Percentiles rank a stretch among this genome's conserved stretches.
Conservation (phyloP, 441 rosid genomes). For the Gossypium trilobum region DNA sequence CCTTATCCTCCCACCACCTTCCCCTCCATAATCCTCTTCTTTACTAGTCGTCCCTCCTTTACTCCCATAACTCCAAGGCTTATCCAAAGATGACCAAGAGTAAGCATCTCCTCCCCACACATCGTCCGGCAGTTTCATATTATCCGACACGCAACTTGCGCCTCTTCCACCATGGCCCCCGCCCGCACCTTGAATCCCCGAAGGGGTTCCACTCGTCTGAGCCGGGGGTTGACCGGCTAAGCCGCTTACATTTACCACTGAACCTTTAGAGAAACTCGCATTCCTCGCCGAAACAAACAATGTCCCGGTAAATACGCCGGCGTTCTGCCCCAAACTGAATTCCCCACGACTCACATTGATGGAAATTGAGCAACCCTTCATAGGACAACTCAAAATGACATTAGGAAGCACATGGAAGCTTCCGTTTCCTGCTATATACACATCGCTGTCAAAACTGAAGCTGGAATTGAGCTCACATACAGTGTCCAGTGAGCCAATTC, state of each 20-base stretch:
- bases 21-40: conserved; percentile 55
- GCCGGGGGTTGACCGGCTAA: conserved; percentile 57
- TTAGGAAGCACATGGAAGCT: conserved; percentile 37
- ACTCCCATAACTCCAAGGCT: conserved; percentile 68
- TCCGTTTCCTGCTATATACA: conserved; percentile 52
- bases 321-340: conserved; percentile 32
- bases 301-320: conserved; percentile 37
- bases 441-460: conserved; percentile 29
- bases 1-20: conserved; percentile 62
- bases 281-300: conserved; percentile 36
- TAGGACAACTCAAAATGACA: conserved; percentile 36
- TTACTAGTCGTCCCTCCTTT: conserved; percentile 62
- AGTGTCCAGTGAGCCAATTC: conserved; percentile 53
- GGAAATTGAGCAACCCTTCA: conserved; percentile 38
- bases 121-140: conserved; percentile 51
- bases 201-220: conserved; percentile 65
- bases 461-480: conserved; percentile 43
- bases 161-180: conserved; percentile 78
- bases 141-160: conserved; percentile 51
- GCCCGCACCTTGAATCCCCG: conserved; percentile 53
- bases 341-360: conserved; percentile 40
- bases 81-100: conserved; percentile 56
- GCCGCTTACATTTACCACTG: conserved; percentile 49
- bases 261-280: conserved; percentile 32
- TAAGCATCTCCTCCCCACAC: conserved; percentile 75